phyloP scores from a whole-genome alignment of 352 stramenopile genomes.

The Aphanomyces cochlioides region DNA sequence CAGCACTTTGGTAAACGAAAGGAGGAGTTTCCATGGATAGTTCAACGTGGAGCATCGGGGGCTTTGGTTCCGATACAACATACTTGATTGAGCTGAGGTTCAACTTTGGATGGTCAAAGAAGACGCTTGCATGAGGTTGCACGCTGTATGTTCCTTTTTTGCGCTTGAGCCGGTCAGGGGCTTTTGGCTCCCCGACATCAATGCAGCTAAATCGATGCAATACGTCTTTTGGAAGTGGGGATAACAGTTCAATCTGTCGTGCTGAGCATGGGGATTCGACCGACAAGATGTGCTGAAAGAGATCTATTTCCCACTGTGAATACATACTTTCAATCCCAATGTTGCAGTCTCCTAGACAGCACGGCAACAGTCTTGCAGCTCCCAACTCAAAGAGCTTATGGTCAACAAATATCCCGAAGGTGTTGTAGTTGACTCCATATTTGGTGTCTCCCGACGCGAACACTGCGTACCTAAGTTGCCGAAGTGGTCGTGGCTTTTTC shows the following conservation, averaged over 20 bases:
- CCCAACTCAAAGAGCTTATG: constrained; percentile 2
- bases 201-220: not conserved
- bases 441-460: constrained; percentile 19
- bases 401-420: constrained; percentile 21
- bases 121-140: not conserved
- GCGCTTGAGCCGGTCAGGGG: constrained; percentile 5
- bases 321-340: not conserved
- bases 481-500: not conserved
- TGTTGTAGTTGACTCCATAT: constrained; percentile 24
- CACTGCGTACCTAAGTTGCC: not conserved
- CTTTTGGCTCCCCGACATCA: not conserved
- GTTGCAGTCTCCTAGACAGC: constrained; percentile 7
- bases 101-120: constrained; percentile 9
- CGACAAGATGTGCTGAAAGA: not conserved
- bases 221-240: not conserved
- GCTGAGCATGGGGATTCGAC: not conserved
- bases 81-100: not conserved
- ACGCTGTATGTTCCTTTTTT: not conserved
- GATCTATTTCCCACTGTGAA: constrained; percentile 3
- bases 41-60: constrained; percentile 7
- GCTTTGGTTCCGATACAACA: constrained; percentile 20
- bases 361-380: not conserved
- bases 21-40: not conserved
- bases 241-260: not conserved
- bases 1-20: not conserved